These are phyloP conservation scores for Suhomyces sp. DNA, from an alignment of 805 yeast genomes.

Conservation along the genomic window DNA sequence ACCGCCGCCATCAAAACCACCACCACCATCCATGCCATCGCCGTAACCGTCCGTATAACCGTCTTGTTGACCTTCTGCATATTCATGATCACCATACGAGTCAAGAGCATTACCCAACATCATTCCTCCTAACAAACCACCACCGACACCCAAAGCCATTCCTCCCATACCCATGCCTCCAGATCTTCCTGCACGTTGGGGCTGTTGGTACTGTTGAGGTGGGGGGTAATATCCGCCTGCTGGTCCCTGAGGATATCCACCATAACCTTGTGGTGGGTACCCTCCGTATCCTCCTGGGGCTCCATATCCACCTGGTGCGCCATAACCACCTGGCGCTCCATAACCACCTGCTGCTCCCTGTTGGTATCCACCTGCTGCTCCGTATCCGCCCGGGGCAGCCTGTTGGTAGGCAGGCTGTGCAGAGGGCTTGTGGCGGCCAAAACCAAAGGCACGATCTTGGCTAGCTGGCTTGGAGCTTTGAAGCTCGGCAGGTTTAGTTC, in stretches of 20 bases:
- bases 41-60: slow-evolving; percentile 31
- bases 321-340: slow-evolving; percentile 4
- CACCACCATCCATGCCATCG: slow-evolving; percentile 25
- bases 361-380: slow-evolving; percentile 7
- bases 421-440: slow-evolving; percentile 3
- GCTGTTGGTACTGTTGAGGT: slow-evolving; percentile 25
- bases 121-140: slow-evolving; percentile 63
- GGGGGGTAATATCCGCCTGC: slow-evolving; percentile 9
- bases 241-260: slow-evolving; percentile 21
- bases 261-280: slow-evolving; percentile 22
- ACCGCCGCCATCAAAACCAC: slow-evolving; percentile 27
- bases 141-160: slow-evolving; percentile 47
- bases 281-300: slow-evolving; percentile 10
- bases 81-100: slow-evolving; percentile 23
- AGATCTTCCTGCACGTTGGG: slow-evolving; percentile 17
- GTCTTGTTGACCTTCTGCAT: slow-evolving; percentile 31
- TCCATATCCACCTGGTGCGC: slow-evolving; percentile 1
- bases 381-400: slow-evolving; percentile 1
- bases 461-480: not conserved
- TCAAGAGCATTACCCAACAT: slow-evolving; percentile 46
- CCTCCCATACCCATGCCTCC: slow-evolving; percentile 48
- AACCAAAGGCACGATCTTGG: not conserved
- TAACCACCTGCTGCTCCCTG: slow-evolving; percentile 22
- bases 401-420: slow-evolving; percentile 6
- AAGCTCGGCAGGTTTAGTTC: slow-evolving; percentile 4